These are phyloP conservation scores for Gryganskiella cystojenkinii DNA, from an alignment of 192 early-diverging fungal species.

Conservation along the genomic window DNA sequence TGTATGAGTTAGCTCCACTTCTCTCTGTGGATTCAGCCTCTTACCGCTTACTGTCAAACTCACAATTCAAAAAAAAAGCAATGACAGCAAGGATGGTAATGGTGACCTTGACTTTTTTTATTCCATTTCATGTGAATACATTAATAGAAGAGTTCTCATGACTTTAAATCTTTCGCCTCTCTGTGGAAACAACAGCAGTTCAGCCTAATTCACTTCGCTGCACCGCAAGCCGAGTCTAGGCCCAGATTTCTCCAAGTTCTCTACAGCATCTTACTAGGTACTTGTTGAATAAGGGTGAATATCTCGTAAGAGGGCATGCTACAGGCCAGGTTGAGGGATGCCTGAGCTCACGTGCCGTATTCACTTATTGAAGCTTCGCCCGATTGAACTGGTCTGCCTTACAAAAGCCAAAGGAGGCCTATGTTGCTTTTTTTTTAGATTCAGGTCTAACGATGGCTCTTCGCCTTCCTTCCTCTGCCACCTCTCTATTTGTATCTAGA, in stretches of 20 bases:
- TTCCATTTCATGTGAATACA: not conserved
- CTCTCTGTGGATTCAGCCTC: too few relatives aligned
- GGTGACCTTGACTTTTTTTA: not conserved
- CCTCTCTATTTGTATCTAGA: not conserved
- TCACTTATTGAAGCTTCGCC: too few relatives aligned
- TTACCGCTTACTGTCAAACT: too few relatives aligned
- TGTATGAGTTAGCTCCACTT: too few relatives aligned
- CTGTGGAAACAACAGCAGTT: constrained; percentile 18
- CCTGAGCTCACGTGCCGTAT: too few relatives aligned
- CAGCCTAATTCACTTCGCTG: constrained; percentile 18
- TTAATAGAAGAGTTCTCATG: constrained; percentile 10
- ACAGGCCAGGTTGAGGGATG: too few relatives aligned
- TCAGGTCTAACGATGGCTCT: not conserved
- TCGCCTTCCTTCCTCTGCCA: too few relatives aligned
- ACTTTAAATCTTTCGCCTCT: constrained; percentile 8
- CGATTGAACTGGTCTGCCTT: too few relatives aligned
- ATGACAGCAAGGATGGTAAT: not conserved
- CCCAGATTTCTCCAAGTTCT: not conserved
- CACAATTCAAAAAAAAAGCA: too few relatives aligned
- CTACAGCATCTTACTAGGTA: constrained; percentile 11
- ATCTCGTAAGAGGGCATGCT: too few relatives aligned
- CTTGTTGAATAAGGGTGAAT: too few relatives aligned
- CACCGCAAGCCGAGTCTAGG: not conserved
- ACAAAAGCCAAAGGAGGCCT: too few relatives aligned
- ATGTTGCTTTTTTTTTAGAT: not conserved